These are phyloP conservation scores for Corniculantispora saksenae DNA, from an alignment of 2,329 filamentous ascomycete genomes.

Conservation along the genomic window DNA sequence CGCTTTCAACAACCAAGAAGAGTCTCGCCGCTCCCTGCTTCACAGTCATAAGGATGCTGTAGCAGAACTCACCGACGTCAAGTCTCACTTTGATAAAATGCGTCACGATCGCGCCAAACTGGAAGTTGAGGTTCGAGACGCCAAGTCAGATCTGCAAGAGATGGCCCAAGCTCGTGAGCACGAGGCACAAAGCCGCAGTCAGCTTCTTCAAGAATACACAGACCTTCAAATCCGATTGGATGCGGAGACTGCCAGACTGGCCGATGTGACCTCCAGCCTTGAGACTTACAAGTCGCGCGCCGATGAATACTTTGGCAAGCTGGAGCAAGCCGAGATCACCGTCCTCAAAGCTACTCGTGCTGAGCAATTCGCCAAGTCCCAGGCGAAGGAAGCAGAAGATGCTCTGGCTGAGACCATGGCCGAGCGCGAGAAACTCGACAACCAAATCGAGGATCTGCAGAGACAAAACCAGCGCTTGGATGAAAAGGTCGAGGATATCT, in stretches of 20 bases:
- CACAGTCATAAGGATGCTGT: slow-evolving; percentile 84
- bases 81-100: slow-evolving; percentile 82
- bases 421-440: slow-evolving; percentile 88
- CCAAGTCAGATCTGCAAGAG: slow-evolving; percentile 80
- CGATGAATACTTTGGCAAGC: slow-evolving; percentile 95
- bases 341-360: slow-evolving; percentile 89
- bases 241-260: slow-evolving; percentile 79
- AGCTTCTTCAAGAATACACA: slow-evolving; percentile 87
- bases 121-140: slow-evolving; percentile 85
- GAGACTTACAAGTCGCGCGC: slow-evolving; percentile 87
- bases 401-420: slow-evolving; percentile 87
- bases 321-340: slow-evolving; percentile 94
- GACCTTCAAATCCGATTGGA: slow-evolving; percentile 93
- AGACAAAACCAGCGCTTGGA: slow-evolving; percentile 87
- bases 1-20: slow-evolving; percentile 88
- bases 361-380: slow-evolving; percentile 89
- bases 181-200: slow-evolving; percentile 81
- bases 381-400: slow-evolving; percentile 88
- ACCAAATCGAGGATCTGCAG: slow-evolving; percentile 83
- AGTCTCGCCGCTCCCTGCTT: slow-evolving; percentile 78
- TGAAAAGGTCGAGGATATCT: slow-evolving; percentile 86
- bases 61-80: slow-evolving; percentile 81
- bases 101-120: slow-evolving; percentile 77
- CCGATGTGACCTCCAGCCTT: slow-evolving; percentile 81
- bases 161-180: slow-evolving; percentile 78